Evolutionary conservation across 2,329 filamentous ascomycete species (phyloP), one percentile per base, ranked within the genome.

Genomic region (Aspergillus sp.): DNA sequence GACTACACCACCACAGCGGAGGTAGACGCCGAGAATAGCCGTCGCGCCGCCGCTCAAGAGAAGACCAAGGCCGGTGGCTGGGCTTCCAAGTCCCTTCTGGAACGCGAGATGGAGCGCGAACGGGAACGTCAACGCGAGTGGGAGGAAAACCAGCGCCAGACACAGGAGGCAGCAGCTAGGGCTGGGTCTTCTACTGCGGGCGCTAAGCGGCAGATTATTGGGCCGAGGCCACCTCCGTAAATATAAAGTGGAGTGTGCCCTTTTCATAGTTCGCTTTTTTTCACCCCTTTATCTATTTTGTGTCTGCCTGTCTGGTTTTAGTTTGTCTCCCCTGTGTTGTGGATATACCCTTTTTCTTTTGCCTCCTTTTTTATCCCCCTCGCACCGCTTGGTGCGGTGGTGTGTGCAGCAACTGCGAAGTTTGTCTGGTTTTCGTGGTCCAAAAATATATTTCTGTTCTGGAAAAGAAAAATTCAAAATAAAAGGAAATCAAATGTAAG

Each of bases 81-180:
- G 84, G 84, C 85, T 0, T 83, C 81, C n/a, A 87, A 86, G 68
- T 86, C 84, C 2, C 78, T 89, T 1, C 78, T 88, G 3, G 86
- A 88, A 68, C 82, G 86, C 7, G 86, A 89, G 65, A 89, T 88
- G 86, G 86, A 89, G 70, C 83, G 84, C 19, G 86, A 89, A 69
- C 82, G 86, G 15, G 84, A 87, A 68, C 80, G 86, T 50, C 86
- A 88, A 69, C 78, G 81, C 39, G 86, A 89, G 62, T 89, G 86
- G 86, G 86, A 88, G 69, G 83, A 86, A 48, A 77, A 77, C 19
- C 86, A 89, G 70, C 79, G 83, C 55, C 79, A 76, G 15, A 77
- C 80, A 1, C 75, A 79, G 56, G 78, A 77, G 32, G 81, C 81
- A 0, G 78, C 80, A 1, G 77, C 79, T 42, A 68, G 72, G 2